Conservation (phyloP, 176 grass and related monocot genomes). For the Melocanna baccifera region DNA sequence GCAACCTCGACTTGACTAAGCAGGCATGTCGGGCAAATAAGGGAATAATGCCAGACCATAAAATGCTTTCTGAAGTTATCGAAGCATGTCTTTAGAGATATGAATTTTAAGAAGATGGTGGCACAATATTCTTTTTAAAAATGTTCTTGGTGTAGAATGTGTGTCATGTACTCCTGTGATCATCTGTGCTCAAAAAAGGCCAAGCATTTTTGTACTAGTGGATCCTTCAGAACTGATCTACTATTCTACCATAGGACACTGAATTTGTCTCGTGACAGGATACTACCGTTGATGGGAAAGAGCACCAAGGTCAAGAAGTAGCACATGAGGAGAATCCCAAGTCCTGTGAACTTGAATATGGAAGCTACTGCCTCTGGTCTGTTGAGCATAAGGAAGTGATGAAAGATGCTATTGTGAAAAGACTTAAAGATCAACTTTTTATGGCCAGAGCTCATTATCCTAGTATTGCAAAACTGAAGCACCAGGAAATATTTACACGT, state of each 20-base stretch:
- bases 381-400: constrained; percentile 64
- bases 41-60: not conserved
- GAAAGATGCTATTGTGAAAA: constrained; percentile 62
- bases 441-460: constrained; percentile 80
- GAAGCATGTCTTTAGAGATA: not conserved
- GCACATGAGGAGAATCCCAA: constrained; percentile 18
- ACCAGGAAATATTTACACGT: constrained; percentile 52
- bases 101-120: not conserved
- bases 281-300: not conserved
- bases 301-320: constrained; percentile 24
- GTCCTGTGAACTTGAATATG: constrained; percentile 71
- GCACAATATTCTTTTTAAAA: not conserved
- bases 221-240: not conserved
- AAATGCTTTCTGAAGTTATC: not conserved
- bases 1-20: too few species aligned
- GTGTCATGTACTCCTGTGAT: not conserved
- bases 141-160: not conserved
- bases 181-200: not conserved
- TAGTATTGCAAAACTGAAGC: constrained; percentile 73
- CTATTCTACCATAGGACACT: not conserved
- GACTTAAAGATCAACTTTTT: constrained; percentile 80
- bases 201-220: not conserved
- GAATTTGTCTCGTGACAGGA: constrained; percentile 20
- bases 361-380: constrained; percentile 87
- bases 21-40: not conserved